These are phyloP conservation scores for Sugiyamaella xylanicola DNA, from an alignment of 1,139 yeast species.

Conservation along the genomic window DNA sequence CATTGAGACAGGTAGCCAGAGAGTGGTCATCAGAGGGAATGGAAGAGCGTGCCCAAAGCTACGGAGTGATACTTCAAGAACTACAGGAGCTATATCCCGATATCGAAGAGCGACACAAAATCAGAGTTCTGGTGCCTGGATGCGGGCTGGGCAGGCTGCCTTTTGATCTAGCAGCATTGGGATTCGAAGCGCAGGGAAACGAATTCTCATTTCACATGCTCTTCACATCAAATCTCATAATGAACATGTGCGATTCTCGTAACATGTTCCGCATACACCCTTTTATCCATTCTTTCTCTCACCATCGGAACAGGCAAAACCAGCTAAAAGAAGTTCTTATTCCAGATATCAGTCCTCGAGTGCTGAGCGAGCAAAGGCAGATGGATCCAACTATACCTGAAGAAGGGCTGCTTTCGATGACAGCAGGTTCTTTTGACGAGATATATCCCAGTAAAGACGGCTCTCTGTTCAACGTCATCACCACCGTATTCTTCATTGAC, in stretches of 20 bases:
- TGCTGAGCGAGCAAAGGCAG: slow-evolving; percentile 34
- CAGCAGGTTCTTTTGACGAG: slow-evolving; percentile 79
- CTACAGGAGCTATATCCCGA: slow-evolving; percentile 51
- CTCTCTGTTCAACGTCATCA: slow-evolving; percentile 51
- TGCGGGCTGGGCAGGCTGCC: slow-evolving; percentile 81
- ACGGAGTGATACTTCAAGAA: slow-evolving; percentile 51
- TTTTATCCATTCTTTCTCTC: slow-evolving; percentile 71
- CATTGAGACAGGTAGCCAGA: slow-evolving; percentile 64
- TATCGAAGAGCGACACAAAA: slow-evolving; percentile 31
- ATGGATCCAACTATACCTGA: slow-evolving; percentile 51
- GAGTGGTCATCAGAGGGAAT: slow-evolving; percentile 76
- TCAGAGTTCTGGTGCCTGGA: slow-evolving; percentile 72
- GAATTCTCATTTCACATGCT: slow-evolving; percentile 85
- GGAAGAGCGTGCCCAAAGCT: slow-evolving; percentile 54
- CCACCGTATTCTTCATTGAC: slow-evolving; percentile 78
- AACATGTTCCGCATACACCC: slow-evolving; percentile 70
- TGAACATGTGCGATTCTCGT: slow-evolving; percentile 55
- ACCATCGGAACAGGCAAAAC: slow-evolving; percentile 53
- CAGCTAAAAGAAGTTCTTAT: slow-evolving; percentile 57
- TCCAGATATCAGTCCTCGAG: slow-evolving; percentile 44
- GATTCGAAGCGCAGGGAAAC: slow-evolving; percentile 81
- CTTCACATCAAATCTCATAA: slow-evolving; percentile 61
- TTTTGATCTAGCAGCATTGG: slow-evolving; percentile 66
- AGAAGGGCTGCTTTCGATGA: slow-evolving; percentile 63
- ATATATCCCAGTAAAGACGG: slow-evolving; percentile 54